Conservation (phyloP, 2,329 filamentous ascomycete species). For the Scedosporium dehoogii region DNA sequence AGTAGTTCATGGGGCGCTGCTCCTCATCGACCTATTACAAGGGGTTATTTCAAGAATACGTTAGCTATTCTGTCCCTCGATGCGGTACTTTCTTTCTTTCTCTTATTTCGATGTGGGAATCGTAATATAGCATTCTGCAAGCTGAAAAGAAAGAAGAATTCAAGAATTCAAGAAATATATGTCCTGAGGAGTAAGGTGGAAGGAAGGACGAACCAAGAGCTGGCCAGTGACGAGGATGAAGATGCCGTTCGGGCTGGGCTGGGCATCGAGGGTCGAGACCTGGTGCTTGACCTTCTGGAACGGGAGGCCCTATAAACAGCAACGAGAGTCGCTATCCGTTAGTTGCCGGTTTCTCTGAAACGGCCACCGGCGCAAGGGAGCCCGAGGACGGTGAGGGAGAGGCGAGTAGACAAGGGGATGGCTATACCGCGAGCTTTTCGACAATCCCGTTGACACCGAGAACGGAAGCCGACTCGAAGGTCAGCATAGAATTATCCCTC, state of each 20-base stretch:
- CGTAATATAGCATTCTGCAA: background rate
- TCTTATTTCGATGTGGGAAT: background rate
- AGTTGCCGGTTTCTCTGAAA: background rate
- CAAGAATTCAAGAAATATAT: background rate
- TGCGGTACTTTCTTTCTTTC: background rate
- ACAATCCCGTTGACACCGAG: constrained; percentile 58
- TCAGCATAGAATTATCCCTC: constrained; percentile 83
- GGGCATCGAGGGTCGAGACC: constrained; percentile 69
- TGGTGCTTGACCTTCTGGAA: constrained; percentile 76
- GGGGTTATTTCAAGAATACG: background rate
- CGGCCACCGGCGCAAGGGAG: too few species aligned
- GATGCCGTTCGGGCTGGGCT: constrained; percentile 67
- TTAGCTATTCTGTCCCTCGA: background rate
- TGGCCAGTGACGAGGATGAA: constrained; percentile 82
- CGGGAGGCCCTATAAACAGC: constrained; percentile 51
- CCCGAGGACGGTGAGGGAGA: background rate
- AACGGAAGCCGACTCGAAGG: constrained; percentile 67
- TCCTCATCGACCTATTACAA: constrained; percentile 67
- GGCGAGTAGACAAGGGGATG: background rate
- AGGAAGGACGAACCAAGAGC: constrained; percentile 54
- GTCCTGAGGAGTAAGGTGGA: background rate
- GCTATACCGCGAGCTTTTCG: constrained; percentile 69
- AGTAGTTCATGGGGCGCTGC: constrained; percentile 80
- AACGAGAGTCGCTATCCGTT: background rate
- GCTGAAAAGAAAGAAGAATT: background rate